phyloP scores from a whole-genome alignment of 2,329 filamentous ascomycete genomes.

The Colletotrichum siamense region DNA sequence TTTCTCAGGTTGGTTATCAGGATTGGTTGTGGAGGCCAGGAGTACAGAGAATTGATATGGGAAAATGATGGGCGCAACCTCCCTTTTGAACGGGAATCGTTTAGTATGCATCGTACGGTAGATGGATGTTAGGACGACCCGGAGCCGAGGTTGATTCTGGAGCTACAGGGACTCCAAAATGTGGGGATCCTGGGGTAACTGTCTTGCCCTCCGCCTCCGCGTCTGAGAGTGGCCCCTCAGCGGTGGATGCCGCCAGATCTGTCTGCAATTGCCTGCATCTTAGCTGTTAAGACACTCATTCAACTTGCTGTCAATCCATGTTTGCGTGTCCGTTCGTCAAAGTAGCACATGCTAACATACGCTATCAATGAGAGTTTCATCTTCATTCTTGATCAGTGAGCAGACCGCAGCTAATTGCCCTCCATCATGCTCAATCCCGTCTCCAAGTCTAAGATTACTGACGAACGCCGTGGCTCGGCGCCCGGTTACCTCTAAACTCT shows the following conservation, averaged over 20 bases:
- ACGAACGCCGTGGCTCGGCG: not conserved
- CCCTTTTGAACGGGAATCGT: constrained; percentile 13
- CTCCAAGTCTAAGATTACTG: not conserved
- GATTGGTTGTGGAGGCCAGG: not conserved
- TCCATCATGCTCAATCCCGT: not conserved
- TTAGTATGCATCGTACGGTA: constrained; percentile 11
- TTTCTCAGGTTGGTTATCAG: not conserved
- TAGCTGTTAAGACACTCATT: not conserved
- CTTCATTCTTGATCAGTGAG: not conserved
- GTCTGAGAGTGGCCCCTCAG: constrained; percentile 7
- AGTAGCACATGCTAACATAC: not conserved
- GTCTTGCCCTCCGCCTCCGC: constrained; percentile 16
- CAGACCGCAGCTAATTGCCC: not conserved
- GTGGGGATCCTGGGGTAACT: constrained; percentile 21
- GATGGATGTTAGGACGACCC: constrained; percentile 4
- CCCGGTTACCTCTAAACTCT: not conserved
- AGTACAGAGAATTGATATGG: not conserved
- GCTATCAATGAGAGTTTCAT: not conserved
- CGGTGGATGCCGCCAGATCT: not conserved
- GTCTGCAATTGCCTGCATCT: not conserved
- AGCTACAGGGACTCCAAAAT: constrained; percentile 15
- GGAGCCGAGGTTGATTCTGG: constrained; percentile 20
- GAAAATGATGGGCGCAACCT: not conserved
- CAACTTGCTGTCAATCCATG: not conserved
- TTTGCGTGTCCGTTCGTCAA: not conserved